phyloP scores from a whole-genome alignment of 2,329 filamentous ascomycete genomes.

The Beauveria rudraprayagi region DNA sequence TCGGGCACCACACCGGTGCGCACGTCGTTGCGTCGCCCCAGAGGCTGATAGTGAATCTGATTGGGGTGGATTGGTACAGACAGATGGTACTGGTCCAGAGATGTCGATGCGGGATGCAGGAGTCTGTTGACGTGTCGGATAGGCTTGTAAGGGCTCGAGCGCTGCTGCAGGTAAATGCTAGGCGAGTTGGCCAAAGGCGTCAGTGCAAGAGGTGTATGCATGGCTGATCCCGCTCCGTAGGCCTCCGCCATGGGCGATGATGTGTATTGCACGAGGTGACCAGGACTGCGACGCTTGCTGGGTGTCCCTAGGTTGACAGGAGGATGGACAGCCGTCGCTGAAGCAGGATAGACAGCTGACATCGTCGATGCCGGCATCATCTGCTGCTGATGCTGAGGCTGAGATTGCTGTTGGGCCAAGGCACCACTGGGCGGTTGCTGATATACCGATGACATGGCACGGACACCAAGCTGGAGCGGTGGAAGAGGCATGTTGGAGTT shows the following conservation, averaged over 20 bases:
- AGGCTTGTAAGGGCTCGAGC: constrained; percentile 86
- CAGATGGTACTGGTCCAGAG: constrained; percentile 66
- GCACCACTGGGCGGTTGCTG: constrained; percentile 41
- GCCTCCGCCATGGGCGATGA: constrained; percentile 65
- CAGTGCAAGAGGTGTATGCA: constrained; percentile 49
- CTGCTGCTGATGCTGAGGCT: not conserved
- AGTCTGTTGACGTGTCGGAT: constrained; percentile 84
- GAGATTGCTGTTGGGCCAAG: constrained; percentile 20
- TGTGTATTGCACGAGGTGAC: constrained; percentile 35
- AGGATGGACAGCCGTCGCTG: constrained; percentile 5
- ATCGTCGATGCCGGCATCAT: constrained; percentile 14
- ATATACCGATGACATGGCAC: constrained; percentile 74
- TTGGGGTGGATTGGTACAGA: constrained; percentile 49
- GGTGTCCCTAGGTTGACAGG: constrained; percentile 40
- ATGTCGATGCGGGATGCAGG: constrained; percentile 74
- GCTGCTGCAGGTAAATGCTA: constrained; percentile 76
- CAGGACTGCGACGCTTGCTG: constrained; percentile 45
- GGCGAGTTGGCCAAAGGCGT: constrained; percentile 73
- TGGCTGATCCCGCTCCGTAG: constrained; percentile 43
- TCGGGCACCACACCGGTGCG: constrained; percentile 65
- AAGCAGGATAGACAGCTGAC: constrained; percentile 8
- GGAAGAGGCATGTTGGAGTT: constrained; percentile 45
- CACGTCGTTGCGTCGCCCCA: constrained; percentile 61
- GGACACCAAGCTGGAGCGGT: constrained; percentile 50
- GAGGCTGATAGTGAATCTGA: constrained; percentile 76